Evolutionary conservation across 2,329 filamentous ascomycete genomes (phyloP).

Genomic region (Proliferodiscus dingleyae): DNA sequence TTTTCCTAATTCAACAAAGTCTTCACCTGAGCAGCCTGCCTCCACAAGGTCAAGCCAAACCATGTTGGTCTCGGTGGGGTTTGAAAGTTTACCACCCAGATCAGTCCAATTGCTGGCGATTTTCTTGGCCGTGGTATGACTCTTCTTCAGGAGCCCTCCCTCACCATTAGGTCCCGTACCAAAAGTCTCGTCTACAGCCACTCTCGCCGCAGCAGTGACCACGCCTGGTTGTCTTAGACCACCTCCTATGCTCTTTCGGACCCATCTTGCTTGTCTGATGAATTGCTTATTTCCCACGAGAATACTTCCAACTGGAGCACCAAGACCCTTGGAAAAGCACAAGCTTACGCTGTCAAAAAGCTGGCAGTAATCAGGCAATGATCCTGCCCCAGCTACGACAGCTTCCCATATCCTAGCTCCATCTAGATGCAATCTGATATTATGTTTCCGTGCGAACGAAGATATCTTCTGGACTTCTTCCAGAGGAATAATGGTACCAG

Average conservation of each 20-base stretch:
- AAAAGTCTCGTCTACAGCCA: conserved; percentile 78
- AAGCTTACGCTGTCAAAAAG: conserved; percentile 71
- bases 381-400: conserved; percentile 63
- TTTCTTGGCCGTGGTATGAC: conserved; percentile 58
- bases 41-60: conserved; percentile 63
- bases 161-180: conserved; percentile 51
- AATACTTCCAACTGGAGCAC: conserved; percentile 75
- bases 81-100: conserved; percentile 54
- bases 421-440: conserved; percentile 70
- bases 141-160: conserved; percentile 55
- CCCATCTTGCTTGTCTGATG: conserved; percentile 64
- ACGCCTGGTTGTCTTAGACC: conserved; percentile 73
- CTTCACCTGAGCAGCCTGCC: conserved; percentile 45
- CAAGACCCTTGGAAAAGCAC: conserved; percentile 79
- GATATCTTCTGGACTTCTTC: conserved; percentile 65
- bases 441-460: conserved; percentile 59
- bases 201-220: conserved; percentile 67
- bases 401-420: conserved; percentile 81
- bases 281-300: conserved; percentile 55
- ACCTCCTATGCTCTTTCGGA: conserved; percentile 76
- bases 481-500: conserved; percentile 74
- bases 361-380: conserved; percentile 60
- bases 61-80: conserved; percentile 69
- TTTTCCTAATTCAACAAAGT: conserved; percentile 50
- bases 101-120: conserved; percentile 57